These are phyloP conservation scores for Lactarius sp. DNA, from an alignment of 768 basidiomycete genomes.

Conservation along the genomic window DNA sequence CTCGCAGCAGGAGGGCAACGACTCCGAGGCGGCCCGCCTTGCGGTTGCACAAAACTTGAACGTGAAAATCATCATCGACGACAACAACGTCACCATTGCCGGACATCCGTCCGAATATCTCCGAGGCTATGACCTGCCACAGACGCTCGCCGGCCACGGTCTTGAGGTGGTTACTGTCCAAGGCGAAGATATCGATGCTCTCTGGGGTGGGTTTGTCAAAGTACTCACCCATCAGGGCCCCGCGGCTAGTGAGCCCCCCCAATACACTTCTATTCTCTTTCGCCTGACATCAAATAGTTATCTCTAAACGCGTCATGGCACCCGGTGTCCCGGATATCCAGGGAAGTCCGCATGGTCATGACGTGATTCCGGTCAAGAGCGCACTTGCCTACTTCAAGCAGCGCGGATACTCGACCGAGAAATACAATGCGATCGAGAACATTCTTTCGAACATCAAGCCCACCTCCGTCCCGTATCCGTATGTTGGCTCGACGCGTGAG, in stretches of 20 bases:
- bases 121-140: constrained; percentile 64
- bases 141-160: constrained; percentile 78
- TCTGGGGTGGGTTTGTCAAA: constrained; percentile 62
- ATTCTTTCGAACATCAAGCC: constrained; percentile 67
- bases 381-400: constrained; percentile 68
- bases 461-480: constrained; percentile 48
- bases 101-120: constrained; percentile 86
- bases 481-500: constrained; percentile 68
- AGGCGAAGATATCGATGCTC: constrained; percentile 74
- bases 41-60: constrained; percentile 81
- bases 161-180: constrained; percentile 67
- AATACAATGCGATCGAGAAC: constrained; percentile 35
- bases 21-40: constrained; percentile 83
- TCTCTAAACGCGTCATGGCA: constrained; percentile 54
- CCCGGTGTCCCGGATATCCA: constrained; percentile 59
- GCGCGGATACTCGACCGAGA: constrained; percentile 50
- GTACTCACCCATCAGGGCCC: constrained; percentile 64
- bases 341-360: constrained; percentile 76
- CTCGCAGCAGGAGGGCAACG: constrained; percentile 88
- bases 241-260: constrained; percentile 53
- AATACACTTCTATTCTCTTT: not conserved
- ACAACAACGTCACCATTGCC: constrained; percentile 91
- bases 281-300: constrained; percentile 39
- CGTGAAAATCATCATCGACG: constrained; percentile 83
- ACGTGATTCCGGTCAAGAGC: constrained; percentile 77